These are phyloP conservation scores for Ciborinia camelliae DNA, from an alignment of 2,329 filamentous ascomycete genomes.

Conservation along the genomic window DNA sequence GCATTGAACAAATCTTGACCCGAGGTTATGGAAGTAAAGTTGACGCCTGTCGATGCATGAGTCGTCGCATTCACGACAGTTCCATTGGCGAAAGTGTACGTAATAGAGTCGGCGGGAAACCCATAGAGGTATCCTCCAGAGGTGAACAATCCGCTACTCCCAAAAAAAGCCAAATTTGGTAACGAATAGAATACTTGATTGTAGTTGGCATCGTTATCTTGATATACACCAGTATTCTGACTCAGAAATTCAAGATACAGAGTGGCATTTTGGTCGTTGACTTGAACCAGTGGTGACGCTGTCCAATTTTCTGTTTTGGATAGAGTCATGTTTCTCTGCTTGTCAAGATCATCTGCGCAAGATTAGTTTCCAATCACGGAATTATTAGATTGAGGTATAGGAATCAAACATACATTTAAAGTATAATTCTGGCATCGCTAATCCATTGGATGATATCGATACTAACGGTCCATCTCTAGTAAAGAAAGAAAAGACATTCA, in stretches of 20 bases:
- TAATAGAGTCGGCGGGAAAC: constrained; percentile 34
- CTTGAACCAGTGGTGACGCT: constrained; percentile 48
- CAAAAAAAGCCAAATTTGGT: constrained; percentile 3
- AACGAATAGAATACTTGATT: constrained; percentile 39
- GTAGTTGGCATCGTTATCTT: constrained; percentile 41
- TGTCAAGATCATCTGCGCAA: constrained; percentile 18
- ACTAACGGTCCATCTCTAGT: constrained; percentile 42
- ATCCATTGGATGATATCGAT: constrained; percentile 56
- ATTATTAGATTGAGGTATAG: background rate
- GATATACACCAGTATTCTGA: constrained; percentile 35
- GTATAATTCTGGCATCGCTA: constrained; percentile 53
- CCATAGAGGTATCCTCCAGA: constrained; percentile 35
- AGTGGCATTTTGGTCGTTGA: constrained; percentile 52
- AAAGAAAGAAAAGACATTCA: constrained; percentile 44
- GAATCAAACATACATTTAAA: background rate
- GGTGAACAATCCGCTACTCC: constrained; percentile 25
- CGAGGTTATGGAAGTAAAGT: constrained; percentile 26
- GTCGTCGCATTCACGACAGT: constrained; percentile 34
- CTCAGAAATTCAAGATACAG: constrained; percentile 46
- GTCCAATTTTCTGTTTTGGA: constrained; percentile 21
- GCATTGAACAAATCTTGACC: constrained; percentile 23
- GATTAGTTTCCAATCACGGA: background rate
- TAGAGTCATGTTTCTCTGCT: constrained; percentile 4
- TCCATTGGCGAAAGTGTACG: constrained; percentile 40
- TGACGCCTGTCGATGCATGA: constrained; percentile 29